These are phyloP conservation scores for Pisolithus sp. DNA, from an alignment of 768 basidiomycete species.

Conservation along the genomic window DNA sequence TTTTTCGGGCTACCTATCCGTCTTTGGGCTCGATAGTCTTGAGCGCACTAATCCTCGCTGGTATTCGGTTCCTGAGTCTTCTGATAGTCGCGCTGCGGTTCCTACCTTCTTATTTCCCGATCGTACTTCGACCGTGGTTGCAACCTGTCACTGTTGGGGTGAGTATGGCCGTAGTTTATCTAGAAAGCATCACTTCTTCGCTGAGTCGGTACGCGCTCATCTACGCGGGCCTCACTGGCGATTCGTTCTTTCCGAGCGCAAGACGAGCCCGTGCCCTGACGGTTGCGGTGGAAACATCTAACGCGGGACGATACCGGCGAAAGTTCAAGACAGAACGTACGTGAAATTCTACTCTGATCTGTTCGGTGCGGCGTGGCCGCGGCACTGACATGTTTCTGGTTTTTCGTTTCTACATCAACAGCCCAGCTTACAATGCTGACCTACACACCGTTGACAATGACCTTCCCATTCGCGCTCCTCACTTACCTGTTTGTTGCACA, in stretches of 20 bases:
- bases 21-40: slow-evolving; percentile 77
- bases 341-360: slow-evolving; percentile 16
- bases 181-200: slow-evolving; percentile 42
- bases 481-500: slow-evolving; percentile 91
- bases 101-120: slow-evolving; percentile 47
- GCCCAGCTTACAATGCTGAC: slow-evolving; percentile 67
- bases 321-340: slow-evolving; percentile 56
- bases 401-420: slow-evolving; percentile 16
- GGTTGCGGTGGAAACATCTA: slow-evolving; percentile 44
- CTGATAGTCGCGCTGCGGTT: slow-evolving; percentile 45
- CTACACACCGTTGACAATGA: slow-evolving; percentile 67
- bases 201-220: slow-evolving; percentile 62
- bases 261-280: slow-evolving; percentile 52
- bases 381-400: neutral
- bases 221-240: slow-evolving; percentile 72
- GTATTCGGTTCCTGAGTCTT: slow-evolving; percentile 53
- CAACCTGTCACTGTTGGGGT: slow-evolving; percentile 33
- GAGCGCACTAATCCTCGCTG: slow-evolving; percentile 69
- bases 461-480: slow-evolving; percentile 72
- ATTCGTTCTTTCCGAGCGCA: slow-evolving; percentile 56
- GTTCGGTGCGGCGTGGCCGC: too few species aligned
- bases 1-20: slow-evolving; percentile 73
- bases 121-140: slow-evolving; percentile 35
- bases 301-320: slow-evolving; percentile 34
- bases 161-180: slow-evolving; percentile 35